A percentile compares a stretch with the other conserved stretches of the same genome.
Conservation (phyloP, 208 protist species). For the Acanthamoeba healyi region DNA sequence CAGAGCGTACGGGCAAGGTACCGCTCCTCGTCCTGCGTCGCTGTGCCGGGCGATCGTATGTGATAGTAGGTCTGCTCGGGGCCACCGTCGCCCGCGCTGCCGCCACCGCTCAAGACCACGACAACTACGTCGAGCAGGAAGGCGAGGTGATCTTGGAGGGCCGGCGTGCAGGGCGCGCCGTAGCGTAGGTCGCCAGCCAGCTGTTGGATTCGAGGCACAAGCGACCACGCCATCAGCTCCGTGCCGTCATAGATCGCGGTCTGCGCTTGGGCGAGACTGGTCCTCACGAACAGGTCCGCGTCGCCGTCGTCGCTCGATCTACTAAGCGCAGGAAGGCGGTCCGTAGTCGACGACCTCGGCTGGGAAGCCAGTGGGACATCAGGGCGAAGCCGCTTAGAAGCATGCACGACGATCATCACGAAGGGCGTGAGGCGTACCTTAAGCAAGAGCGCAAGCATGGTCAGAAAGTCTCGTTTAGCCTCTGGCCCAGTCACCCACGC, state of each 20-base stretch:
- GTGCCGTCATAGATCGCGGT: not conserved
- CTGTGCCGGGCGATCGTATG: no score
- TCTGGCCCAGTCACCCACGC: not conserved
- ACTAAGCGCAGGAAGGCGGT: no score
- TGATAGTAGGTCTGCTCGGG: not conserved
- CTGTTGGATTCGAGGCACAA: conserved; percentile 20
- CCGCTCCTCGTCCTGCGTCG: not conserved
- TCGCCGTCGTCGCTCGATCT: not conserved
- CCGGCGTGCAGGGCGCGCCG: not conserved
- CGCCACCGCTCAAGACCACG: not conserved
- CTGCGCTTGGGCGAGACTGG: not conserved
- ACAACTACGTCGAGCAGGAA: not conserved
- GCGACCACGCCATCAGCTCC: conserved; percentile 32
- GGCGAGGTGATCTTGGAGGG: not conserved
- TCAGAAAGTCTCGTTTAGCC: not conserved
- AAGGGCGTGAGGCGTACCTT: not conserved
- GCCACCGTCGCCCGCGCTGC: not conserved
- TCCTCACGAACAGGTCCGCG: not conserved
- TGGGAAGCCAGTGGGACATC: no score
- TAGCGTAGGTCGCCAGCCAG: not conserved
- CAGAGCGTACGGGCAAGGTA: not conserved
- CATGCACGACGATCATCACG: not conserved
- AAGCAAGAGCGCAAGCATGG: not conserved
- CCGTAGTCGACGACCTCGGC: not conserved
- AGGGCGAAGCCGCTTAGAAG: no score